Conservation (phyloP, 2,329 filamentous ascomycete species). For the Arthroderma uncinatum region DNA sequence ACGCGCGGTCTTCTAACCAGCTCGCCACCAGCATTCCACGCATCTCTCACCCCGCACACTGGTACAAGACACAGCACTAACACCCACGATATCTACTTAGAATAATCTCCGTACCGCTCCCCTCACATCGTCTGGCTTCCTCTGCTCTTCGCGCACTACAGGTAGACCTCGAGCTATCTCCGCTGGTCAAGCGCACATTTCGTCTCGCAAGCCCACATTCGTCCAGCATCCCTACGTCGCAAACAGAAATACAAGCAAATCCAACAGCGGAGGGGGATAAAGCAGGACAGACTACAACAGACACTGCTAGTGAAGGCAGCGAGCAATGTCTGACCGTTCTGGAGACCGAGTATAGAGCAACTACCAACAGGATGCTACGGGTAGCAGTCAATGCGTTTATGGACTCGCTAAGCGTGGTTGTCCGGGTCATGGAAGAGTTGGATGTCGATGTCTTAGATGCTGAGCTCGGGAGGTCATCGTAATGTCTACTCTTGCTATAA, state of each 20-base stretch:
- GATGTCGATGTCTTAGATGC: constrained; percentile 63
- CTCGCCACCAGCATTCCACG: background rate
- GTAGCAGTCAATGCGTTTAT: constrained; percentile 96
- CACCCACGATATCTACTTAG: constrained; percentile 7
- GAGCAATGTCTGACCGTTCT: constrained; percentile 45
- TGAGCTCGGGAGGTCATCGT: constrained; percentile 4
- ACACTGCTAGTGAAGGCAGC: constrained; percentile 3
- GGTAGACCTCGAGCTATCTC: constrained; percentile 82
- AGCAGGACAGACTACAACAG: constrained; percentile 14
- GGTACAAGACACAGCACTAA: background rate
- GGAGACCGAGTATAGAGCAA: constrained; percentile 67
- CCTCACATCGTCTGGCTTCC: constrained; percentile 63
- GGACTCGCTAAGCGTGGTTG: constrained; percentile 71
- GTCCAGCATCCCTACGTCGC: constrained; percentile 14
- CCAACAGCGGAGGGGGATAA: background rate
- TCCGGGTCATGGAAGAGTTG: constrained; percentile 82
- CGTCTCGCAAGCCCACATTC: constrained; percentile 34
- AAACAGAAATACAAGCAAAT: constrained; percentile 12
- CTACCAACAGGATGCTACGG: constrained; percentile 90
- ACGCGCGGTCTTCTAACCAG: constrained; percentile 9
- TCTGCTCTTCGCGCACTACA: constrained; percentile 64
- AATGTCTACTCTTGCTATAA: background rate
- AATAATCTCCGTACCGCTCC: constrained; percentile 68
- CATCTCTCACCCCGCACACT: background rate
- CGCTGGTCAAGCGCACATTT: constrained; percentile 65